Base-by-base conservation (phyloP, 2,329 filamentous ascomycete genomes). In the Keithomyces neogunnii region DNA sequence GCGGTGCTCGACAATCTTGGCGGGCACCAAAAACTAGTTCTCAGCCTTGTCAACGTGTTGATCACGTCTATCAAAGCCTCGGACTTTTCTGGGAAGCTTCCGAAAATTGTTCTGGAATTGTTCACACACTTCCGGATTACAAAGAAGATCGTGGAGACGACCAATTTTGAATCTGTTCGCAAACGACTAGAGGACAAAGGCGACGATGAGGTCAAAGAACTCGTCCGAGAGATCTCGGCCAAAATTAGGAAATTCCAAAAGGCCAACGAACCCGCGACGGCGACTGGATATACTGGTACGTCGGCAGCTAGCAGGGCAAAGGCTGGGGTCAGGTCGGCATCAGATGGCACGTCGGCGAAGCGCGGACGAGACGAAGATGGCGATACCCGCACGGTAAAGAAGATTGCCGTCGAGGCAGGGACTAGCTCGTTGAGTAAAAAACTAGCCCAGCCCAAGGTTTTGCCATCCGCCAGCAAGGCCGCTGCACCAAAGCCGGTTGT, bases 141-240 rank as follows among this genome's bases (percentile, higher is more conserved):
- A 42, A 80, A 75, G 47, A 79, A 76, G 56, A 81, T 82, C 36
- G 69, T 82, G 42, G 78, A 83, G 56, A 82, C 78, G 54, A 78
- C 82, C 40, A 86, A 86, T 60, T 78, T 89, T 51, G 77, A 81
- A 52, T 81, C 78, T 50, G 77, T 87, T 13, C 74, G 82, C 40
- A 80, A 80, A 54, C 76, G 80, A 7, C 80, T 86, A 60, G 76
- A 75, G 53, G 84, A 80, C 60, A 65, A 81, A 59, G 84, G 81
- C 30, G 83, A 87, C 59, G 74, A 78, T 0, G 79, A 84, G 49
- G 78, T 81, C 46, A 84, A 84, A 59, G 75, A 74, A 4, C 69
- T 84, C 45, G 79, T 85, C 4, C 74, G 76, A 36, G 75, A 76
- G 53, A 83, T 86, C 45, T 66, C 76, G n/a, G 58, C 62, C 32